Percentiles rank a stretch among this genome's conserved stretches.
Conservation (phyloP, 2,329 filamentous ascomycete genomes). For the Apiospora phragmitis region DNA sequence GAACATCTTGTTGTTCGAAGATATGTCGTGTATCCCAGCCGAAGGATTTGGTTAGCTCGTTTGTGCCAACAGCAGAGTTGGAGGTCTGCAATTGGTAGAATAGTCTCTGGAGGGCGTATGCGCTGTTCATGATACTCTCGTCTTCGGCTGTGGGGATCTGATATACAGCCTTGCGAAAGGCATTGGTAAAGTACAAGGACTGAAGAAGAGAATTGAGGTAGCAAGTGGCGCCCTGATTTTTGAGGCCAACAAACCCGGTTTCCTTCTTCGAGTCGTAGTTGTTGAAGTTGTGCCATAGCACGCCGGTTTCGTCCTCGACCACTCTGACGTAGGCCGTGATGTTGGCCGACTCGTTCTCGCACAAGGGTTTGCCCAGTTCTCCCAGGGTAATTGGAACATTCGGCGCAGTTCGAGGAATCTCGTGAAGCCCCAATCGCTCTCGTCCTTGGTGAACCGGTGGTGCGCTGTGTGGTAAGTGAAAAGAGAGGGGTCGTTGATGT, state of each 20-base stretch:
- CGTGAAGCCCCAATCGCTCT: conserved; percentile 99
- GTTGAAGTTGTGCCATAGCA: conserved; percentile 87
- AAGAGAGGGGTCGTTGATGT: conserved; percentile 86
- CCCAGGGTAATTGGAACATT: conserved; percentile 79
- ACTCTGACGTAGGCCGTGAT: conserved; percentile 82
- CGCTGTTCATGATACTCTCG: conserved; percentile 79
- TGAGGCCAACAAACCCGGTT: conserved; percentile 93
- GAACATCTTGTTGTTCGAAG: conserved; percentile 98
- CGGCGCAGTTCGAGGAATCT: conserved; percentile 85
- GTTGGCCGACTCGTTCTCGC: conserved; percentile 75
- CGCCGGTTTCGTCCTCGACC: conserved; percentile 84
- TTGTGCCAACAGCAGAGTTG: conserved; percentile 79
- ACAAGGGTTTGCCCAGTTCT: conserved; percentile 67
- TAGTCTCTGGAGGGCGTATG: conserved; percentile 87
- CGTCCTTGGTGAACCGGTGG: conserved; percentile 93
- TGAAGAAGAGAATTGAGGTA: conserved; percentile 85
- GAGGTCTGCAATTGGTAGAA: conserved; percentile 96
- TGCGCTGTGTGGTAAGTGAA: conserved; percentile 82
- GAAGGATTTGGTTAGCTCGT: conserved; percentile 93
- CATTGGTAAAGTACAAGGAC: conserved; percentile 84
- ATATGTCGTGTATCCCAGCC: conserved; percentile 98
- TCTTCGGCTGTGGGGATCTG: conserved; percentile 92
- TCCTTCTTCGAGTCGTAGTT: conserved; percentile 99
- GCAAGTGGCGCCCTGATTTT: conserved; percentile 94
- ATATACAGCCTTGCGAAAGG: conserved; percentile 96